These are phyloP conservation scores for Penicillium pulvis DNA, from an alignment of 495 filamentous ascomycete species.

Conservation along the genomic window DNA sequence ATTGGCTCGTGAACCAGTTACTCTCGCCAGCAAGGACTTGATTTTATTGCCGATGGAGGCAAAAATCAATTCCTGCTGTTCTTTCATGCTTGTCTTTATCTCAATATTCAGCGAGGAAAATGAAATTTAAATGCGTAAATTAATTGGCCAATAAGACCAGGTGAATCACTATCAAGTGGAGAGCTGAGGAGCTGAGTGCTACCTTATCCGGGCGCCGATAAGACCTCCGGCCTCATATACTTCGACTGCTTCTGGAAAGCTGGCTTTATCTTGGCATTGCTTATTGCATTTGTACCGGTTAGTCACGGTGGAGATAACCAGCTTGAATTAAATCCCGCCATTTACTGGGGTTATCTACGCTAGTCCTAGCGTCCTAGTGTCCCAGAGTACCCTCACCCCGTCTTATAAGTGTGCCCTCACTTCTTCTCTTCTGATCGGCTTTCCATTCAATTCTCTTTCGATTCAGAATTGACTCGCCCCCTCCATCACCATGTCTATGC, in stretches of 20 bases:
- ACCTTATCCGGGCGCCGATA: not conserved
- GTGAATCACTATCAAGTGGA: not conserved
- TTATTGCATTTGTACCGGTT: not conserved
- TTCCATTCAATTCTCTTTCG: not conserved
- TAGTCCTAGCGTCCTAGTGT: not conserved
- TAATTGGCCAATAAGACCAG: not conserved
- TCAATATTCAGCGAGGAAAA: too few species aligned
- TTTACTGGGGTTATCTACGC: not conserved
- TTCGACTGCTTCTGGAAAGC: not conserved
- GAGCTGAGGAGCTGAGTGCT: not conserved
- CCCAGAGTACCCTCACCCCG: too few species aligned
- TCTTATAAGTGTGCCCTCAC: too few species aligned
- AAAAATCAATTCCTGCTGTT: not conserved
- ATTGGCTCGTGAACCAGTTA: not conserved
- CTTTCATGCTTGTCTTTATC: not conserved
- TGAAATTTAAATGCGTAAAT: not conserved
- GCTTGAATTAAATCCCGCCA: not conserved
- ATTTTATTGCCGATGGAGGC: not conserved
- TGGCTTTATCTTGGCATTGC: not conserved
- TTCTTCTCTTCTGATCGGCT: too few species aligned
- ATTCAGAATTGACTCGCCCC: not conserved
- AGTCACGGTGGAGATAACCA: not conserved
- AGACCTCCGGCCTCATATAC: not conserved
- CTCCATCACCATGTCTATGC: constrained; percentile 12
- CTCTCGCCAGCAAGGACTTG: not conserved